Conservation (phyloP, 2,329 filamentous ascomycete genomes). For the Zelopaecilomyces penicillatus region DNA sequence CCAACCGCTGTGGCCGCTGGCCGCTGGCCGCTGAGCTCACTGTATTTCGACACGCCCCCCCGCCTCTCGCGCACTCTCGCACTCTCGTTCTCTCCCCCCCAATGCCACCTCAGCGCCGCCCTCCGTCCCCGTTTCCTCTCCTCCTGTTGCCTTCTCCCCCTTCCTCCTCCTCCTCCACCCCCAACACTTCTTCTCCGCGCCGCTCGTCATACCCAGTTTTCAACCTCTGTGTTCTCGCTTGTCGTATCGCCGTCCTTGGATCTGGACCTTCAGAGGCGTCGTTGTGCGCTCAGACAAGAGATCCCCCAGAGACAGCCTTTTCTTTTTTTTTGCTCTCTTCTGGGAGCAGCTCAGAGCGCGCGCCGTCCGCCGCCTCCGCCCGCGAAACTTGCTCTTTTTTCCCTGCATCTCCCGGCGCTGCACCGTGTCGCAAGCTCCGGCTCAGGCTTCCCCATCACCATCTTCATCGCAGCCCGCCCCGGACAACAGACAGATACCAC, state of each 20-base stretch:
- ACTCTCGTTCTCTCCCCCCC: not conserved
- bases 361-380: not conserved
- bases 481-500: not conserved
- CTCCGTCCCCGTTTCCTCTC: not conserved
- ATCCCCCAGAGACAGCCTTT: not conserved
- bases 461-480: conserved; percentile 1
- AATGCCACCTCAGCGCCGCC: not conserved
- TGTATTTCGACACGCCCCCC: conserved; percentile 8
- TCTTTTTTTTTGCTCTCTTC: not conserved
- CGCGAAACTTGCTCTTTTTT: conserved; percentile 2
- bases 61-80: not conserved
- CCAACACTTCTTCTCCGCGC: not conserved
- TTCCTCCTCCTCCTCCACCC: not conserved
- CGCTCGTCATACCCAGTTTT: not conserved
- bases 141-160: not conserved
- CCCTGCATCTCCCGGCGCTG: conserved; percentile 7
- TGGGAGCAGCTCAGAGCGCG: not conserved
- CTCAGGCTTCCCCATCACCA: conserved; percentile 2
- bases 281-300: no score
- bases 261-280: not conserved
- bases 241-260: not conserved
- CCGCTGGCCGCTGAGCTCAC: conserved; percentile 4
- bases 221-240: not conserved
- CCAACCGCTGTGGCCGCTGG: conserved; percentile 10
- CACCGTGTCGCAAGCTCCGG: conserved; percentile 14